Base-by-base conservation (phyloP, 176 grass and related monocot species). In the Triticum dicoccoides region DNA sequence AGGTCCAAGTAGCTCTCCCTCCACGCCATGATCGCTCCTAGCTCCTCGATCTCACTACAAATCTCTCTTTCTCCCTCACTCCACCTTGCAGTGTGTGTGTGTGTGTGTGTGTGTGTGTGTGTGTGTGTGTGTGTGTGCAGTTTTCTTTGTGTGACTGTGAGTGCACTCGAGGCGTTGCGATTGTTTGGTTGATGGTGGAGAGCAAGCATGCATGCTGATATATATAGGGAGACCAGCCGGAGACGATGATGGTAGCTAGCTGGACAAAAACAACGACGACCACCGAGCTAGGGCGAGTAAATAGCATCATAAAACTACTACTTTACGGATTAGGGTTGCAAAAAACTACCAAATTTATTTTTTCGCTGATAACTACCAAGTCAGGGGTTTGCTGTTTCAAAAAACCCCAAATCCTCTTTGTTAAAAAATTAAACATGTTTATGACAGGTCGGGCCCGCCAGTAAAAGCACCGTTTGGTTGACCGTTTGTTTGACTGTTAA, bases 1-100 rank as follows among this genome's bases (percentile, higher is more conserved):
- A 89, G 52, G 88, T 98, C 96, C 81, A 98, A 63, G 83, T 90
- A 95, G 61, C 76, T 25, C 2, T 90, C 75, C 5, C 47, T 95
- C 93, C 93, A 95, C 77, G 82, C 90, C 93, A 90, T 90, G 76
- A 49, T 39, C 54, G 41, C 52, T 6, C 13, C 13, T 14, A 15
- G 13, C 25, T 42, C 35, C 54, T 58, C 15, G 32, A 54, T 4
- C 25, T 42, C 35, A 42, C 17, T 47, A 59, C 13, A 35, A 56
- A 82, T 27, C 77, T 75, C 69, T 38, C 73, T 33, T 34, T 72
- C 59, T 24, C n/a, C 69, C 51, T 39, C 49, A 7, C 33, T 72
- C 45, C 17, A 41, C 4, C 76, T 38, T 44, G 42, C 14, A 1
- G 47, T 3, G 27, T 29, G 12, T 35, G 34, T 35, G 41, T 30